Conservation (phyloP, 2,329 filamentous ascomycete species). For the Juglanconis oblonga region DNA sequence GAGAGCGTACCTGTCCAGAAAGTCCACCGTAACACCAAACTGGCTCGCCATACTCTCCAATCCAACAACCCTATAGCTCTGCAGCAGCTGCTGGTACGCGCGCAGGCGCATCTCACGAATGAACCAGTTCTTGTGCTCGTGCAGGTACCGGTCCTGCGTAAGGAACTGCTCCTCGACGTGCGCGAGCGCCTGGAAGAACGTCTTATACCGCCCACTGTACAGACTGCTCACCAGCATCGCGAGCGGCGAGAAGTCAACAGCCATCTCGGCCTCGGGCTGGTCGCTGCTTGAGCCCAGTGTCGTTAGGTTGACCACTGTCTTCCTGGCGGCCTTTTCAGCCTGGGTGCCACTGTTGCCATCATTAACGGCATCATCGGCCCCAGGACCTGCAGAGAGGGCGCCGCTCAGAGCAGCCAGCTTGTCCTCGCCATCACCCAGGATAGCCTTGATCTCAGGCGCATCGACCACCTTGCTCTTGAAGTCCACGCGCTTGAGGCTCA, state of each 20-base stretch:
- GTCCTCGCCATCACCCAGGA: slow-evolving; percentile 85
- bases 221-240: slow-evolving; percentile 85
- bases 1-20: slow-evolving; percentile 75
- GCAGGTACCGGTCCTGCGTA: slow-evolving; percentile 88
- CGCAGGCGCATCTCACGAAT: slow-evolving; percentile 97
- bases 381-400: slow-evolving; percentile 75
- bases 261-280: slow-evolving; percentile 73
- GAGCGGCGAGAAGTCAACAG: slow-evolving; percentile 85
- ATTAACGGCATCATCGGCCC: slow-evolving; percentile 74
- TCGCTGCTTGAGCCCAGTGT: slow-evolving; percentile 70
- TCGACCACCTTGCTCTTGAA: slow-evolving; percentile 99
- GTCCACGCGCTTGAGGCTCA: slow-evolving; percentile 93
- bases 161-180: slow-evolving; percentile 92
- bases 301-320: slow-evolving; percentile 83
- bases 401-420: slow-evolving; percentile 80
- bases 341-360: slow-evolving; percentile 56
- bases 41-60: slow-evolving; percentile 95
- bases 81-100: slow-evolving; percentile 93
- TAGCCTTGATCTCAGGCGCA: slow-evolving; percentile 96
- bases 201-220: slow-evolving; percentile 91
- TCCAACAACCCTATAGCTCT: slow-evolving; percentile 97
- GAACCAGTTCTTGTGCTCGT: slow-evolving; percentile 96
- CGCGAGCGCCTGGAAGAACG: slow-evolving; percentile 87
- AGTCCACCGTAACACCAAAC: slow-evolving; percentile 96
- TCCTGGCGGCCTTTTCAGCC: slow-evolving; percentile 46